Conservation (phyloP, 371 early-diverging fungal genomes). For the Syncephalastrum racemosum region DNA sequence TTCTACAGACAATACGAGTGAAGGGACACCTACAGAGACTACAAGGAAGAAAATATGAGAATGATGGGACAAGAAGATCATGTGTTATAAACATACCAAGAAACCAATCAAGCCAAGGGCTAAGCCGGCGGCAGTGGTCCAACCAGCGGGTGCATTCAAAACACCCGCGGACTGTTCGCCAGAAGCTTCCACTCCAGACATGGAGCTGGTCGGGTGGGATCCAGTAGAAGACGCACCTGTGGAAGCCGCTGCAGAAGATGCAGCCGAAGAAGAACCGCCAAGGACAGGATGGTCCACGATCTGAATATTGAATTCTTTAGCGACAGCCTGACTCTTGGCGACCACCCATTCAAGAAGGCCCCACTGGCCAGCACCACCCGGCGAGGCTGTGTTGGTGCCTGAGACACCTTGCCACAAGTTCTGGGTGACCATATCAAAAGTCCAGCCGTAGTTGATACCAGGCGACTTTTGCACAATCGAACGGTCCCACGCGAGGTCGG, state of each 20-base stretch:
- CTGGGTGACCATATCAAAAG: constrained; percentile 34
- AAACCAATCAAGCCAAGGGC: too few species aligned
- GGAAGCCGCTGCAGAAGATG: constrained; percentile 10
- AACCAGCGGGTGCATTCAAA: too few species aligned
- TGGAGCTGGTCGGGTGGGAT: too few species aligned
- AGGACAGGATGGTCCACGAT: constrained; percentile 35
- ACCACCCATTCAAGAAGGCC: constrained; percentile 55
- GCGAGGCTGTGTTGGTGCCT: constrained; percentile 19
- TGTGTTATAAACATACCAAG: too few species aligned
- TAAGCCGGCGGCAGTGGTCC: too few species aligned
- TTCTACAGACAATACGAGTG: too few species aligned
- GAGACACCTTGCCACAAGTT: constrained; percentile 42
- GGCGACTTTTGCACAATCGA: constrained; percentile 54
- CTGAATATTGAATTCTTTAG: constrained; percentile 43
- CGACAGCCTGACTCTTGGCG: constrained; percentile 34
- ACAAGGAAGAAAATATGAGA: too few species aligned
- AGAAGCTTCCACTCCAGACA: too few species aligned
- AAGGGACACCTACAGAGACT: too few species aligned
- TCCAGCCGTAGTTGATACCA: constrained; percentile 56
- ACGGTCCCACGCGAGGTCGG: constrained; percentile 58
- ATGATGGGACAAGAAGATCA: too few species aligned
- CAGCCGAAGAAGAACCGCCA: constrained; percentile 30
- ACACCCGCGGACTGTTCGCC: too few species aligned
- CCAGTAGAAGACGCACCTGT: constrained; percentile 1
- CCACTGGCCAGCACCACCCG: constrained; percentile 42